Evolutionary conservation across 495 filamentous ascomycete species (phyloP), one percentile per base, ranked within the genome.

Genomic region (Penicillium taxi): DNA sequence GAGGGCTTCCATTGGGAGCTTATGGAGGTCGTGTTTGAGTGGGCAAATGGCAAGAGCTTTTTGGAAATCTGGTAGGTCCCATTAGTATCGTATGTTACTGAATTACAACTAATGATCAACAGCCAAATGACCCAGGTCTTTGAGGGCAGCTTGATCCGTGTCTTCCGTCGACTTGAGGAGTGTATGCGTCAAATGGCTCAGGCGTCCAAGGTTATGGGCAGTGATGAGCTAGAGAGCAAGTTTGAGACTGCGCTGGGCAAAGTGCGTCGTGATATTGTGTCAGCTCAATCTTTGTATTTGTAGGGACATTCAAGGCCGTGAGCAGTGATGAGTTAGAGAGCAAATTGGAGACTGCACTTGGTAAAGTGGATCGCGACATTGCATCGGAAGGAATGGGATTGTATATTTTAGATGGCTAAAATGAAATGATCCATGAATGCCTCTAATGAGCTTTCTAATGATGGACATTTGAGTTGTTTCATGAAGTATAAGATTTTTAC

Each of bases 121-220:
- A 94, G 88, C 61, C 89, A 89, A 81, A 95, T 96, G 90, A 94
- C 91, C 19, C 89, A 95, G 56, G 84, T 90, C 24, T 98, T 95
- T 59, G 91, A 98, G 58, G 91, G 91, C 29, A 94, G 82, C 39
- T 69, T 98, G 45, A 96, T 98, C 52, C 85, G 91, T 21, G 78
- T 96, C 32, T 96, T 98, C 75, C 80, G 91, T 32, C 82, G 93
- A 14, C 66, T 98, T 23, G 93, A 98, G 62, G 91, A 98, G 65
- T 73, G 94, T 34, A 67, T 98, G n/a, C 75, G 93, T 45, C 91
- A 98, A 61, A 94, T 96, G 77, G 90, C 83, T n/a, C 83, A 95
- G 63, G 91, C 86, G 26, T 76, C 82, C 45, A 95, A 94, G 63
- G 89, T 94, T 35, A 98, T 98, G 93, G 91, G 91, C 36, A 94